These are phyloP conservation scores for Tricholoma saponaceum DNA, from an alignment of 768 basidiomycete genomes.

Conservation along the genomic window DNA sequence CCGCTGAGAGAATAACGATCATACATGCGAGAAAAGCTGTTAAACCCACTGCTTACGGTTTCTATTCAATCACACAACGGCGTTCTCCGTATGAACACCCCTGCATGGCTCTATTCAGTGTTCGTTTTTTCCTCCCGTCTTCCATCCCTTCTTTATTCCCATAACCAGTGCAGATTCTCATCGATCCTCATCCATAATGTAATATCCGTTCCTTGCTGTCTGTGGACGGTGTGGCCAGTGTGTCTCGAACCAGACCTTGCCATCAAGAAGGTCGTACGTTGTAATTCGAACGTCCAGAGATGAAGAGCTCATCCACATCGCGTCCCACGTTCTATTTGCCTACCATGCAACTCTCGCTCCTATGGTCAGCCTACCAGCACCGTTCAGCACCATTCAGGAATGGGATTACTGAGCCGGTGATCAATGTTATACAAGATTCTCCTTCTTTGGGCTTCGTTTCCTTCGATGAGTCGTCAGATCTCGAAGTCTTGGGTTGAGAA, in stretches of 20 bases:
- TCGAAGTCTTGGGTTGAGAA: background rate
- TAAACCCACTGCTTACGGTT: background rate
- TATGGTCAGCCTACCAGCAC: background rate
- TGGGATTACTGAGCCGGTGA: background rate
- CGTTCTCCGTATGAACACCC: background rate
- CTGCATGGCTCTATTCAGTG: background rate
- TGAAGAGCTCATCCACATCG: background rate
- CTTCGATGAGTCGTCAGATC: background rate
- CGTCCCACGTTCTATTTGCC: background rate
- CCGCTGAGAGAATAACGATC: background rate
- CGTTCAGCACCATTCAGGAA: background rate
- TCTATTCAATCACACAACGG: background rate
- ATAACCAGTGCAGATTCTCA: background rate
- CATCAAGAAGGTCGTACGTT: background rate
- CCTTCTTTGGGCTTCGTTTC: background rate
- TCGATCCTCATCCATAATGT: background rate
- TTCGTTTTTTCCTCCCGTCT: background rate
- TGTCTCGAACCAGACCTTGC: background rate
- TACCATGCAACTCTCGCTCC: background rate
- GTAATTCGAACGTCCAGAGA: background rate
- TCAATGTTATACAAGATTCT: background rate
- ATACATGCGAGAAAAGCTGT: background rate
- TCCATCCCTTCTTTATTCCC: background rate
- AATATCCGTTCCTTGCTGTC: background rate
- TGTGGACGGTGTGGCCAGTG: background rate